Percentiles rank a stretch among this genome's conserved stretches.
These are phyloP conservation scores for Linnemannia schmuckeri DNA, from an alignment of 192 early-diverging fungal genomes.

Conservation along the genomic window DNA sequence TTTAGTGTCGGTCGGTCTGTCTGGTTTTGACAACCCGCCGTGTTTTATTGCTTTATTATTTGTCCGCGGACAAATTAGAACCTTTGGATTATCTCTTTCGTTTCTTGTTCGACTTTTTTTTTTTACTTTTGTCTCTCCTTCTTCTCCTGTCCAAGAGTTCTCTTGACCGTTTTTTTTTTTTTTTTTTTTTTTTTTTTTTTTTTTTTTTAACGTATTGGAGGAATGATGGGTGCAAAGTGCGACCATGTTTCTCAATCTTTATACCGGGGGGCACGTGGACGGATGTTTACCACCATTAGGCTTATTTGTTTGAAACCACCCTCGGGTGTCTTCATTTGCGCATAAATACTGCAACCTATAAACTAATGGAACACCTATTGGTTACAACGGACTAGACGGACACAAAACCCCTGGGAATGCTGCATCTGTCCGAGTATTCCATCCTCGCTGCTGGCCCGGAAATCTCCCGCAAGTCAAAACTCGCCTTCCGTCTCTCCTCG, in stretches of 20 bases:
- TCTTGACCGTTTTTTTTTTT: too few species aligned
- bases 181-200: too few species aligned
- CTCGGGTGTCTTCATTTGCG: not conserved
- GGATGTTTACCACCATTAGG: not conserved
- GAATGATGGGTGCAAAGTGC: not conserved
- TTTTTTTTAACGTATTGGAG: not conserved
- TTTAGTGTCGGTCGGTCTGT: not conserved
- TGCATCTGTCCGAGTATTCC: constrained; percentile 43
- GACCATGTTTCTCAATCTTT: not conserved
- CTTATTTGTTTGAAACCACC: not conserved
- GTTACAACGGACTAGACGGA: constrained; percentile 31
- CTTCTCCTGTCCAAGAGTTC: too few species aligned
- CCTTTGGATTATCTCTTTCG: too few species aligned
- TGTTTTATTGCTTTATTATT: not conserved
- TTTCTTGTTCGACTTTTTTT: too few species aligned
- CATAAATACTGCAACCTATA: not conserved
- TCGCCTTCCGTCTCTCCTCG: constrained; percentile 36
- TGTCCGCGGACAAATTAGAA: not conserved
- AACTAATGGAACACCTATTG: not conserved
- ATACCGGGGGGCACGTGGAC: not conserved
- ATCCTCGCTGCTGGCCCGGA: constrained; percentile 42
- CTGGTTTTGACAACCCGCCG: not conserved
- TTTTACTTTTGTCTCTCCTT: too few species aligned
- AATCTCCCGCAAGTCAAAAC: constrained; percentile 50
- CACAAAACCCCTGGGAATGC: constrained; percentile 36